These are phyloP conservation scores for Scedosporium apiospermum DNA, from an alignment of 2,329 filamentous ascomycete genomes.

Conservation along the genomic window DNA sequence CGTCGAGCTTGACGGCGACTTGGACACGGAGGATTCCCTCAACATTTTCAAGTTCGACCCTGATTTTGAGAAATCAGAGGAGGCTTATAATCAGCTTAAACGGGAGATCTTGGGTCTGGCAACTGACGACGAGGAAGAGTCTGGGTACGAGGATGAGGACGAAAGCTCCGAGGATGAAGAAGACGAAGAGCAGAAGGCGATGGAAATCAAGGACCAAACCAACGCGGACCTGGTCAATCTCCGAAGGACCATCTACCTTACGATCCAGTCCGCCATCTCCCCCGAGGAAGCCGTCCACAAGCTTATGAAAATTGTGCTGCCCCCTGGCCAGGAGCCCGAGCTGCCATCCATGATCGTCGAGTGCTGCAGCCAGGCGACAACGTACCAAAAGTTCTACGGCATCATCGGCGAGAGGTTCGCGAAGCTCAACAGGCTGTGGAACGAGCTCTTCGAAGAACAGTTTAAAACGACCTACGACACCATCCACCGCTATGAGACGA, in stretches of 20 bases:
- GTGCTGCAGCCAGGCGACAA: constrained; percentile 91
- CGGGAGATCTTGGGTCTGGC: constrained; percentile 89
- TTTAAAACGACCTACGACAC: constrained; percentile 95
- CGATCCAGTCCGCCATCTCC: constrained; percentile 92
- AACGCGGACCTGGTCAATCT: constrained; percentile 94
- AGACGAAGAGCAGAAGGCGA: constrained; percentile 65
- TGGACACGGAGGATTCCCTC: constrained; percentile 76
- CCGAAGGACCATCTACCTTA: constrained; percentile 89
- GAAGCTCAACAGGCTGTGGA: constrained; percentile 93
- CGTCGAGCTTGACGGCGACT: constrained; percentile 63
- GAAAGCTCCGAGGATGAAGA: constrained; percentile 64
- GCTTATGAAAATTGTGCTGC: constrained; percentile 86
- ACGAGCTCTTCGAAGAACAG: constrained; percentile 79
- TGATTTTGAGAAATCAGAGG: constrained; percentile 85
- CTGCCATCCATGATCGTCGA: constrained; percentile 95
- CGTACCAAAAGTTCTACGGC: constrained; percentile 96
- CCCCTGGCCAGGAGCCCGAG: constrained; percentile 77
- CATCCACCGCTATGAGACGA: constrained; percentile 95
- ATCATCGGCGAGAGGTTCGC: constrained; percentile 90
- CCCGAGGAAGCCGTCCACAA: constrained; percentile 98
- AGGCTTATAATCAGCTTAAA: constrained; percentile 80
- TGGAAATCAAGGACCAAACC: constrained; percentile 97
- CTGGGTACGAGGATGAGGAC: constrained; percentile 47
- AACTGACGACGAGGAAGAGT: constrained; percentile 73
- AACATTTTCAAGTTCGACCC: constrained; percentile 95